Evolutionary conservation across 192 early-diverging fungal species (phyloP).

Genomic region (Dispira simplex): DNA sequence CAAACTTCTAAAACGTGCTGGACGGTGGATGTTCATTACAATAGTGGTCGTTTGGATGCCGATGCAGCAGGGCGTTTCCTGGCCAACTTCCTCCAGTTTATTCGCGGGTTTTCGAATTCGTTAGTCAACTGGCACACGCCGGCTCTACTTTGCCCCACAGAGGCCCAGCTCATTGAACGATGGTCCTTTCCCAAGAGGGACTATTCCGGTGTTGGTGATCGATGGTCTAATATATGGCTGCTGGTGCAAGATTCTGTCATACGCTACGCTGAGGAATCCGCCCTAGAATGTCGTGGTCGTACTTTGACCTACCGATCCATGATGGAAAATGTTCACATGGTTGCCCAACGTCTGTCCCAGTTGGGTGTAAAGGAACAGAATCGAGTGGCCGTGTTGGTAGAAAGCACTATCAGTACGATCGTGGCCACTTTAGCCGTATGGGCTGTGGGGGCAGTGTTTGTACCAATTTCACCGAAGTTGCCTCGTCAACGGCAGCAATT

Average conservation of each 20-base stretch:
- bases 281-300: background rate
- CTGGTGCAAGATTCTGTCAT: background rate
- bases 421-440: background rate
- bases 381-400: conserved; percentile 1
- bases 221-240: background rate
- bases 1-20: too few species aligned
- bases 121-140: too few species aligned
- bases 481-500: background rate
- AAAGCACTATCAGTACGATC: background rate
- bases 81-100: too few species aligned
- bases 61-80: too few species aligned
- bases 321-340: background rate
- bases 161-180: too few species aligned
- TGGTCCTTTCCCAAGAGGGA: too few species aligned
- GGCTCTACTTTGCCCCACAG: too few species aligned
- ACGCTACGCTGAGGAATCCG: background rate
- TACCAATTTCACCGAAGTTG: background rate
- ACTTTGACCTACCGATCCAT: background rate
- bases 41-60: too few species aligned
- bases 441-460: background rate
- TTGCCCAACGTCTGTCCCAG: background rate
- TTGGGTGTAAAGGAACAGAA: background rate
- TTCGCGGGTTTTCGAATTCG: too few species aligned
- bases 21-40: too few species aligned
- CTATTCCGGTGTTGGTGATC: too few species aligned